Percentiles rank a stretch among this genome's conserved stretches.
Evolutionary conservation across 108 stramenopile species (phyloP).

Genomic region (Cyclostephanos tholiformis): DNA sequence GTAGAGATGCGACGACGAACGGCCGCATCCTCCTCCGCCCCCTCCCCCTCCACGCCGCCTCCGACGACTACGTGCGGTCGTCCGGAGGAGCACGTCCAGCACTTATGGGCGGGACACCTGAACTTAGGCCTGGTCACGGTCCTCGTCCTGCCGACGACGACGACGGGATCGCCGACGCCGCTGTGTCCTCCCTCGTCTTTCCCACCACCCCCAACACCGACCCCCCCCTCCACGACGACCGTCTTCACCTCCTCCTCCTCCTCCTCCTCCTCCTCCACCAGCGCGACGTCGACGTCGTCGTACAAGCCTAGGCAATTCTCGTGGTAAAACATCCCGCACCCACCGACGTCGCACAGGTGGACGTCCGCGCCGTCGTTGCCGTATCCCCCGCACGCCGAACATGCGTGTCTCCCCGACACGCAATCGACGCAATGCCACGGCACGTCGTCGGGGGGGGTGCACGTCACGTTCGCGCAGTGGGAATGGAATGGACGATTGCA

Average conservation of each 20-base stretch:
- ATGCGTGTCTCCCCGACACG: conserved; percentile 48
- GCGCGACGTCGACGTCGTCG: conserved; percentile 52
- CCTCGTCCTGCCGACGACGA: conserved; percentile 1
- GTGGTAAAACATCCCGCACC: conserved; percentile 77
- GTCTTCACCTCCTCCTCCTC: too few species aligned
- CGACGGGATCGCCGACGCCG: neutral
- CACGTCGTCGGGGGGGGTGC: conserved; percentile 58
- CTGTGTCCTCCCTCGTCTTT: neutral
- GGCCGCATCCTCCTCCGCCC: conserved; percentile 39
- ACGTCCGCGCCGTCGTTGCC: conserved; percentile 70
- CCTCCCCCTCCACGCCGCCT: neutral
- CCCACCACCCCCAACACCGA: conserved; percentile 26
- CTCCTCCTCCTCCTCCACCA: conserved; percentile 17
- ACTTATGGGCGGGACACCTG: conserved; percentile 87
- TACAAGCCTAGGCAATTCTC: conserved; percentile 61
- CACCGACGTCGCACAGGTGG: conserved; percentile 51
- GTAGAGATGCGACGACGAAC: neutral
- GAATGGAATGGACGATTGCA: conserved; percentile 78
- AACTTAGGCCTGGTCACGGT: conserved; percentile 54
- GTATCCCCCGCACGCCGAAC: conserved; percentile 67
- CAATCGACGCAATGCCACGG: conserved; percentile 78
- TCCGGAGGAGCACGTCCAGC: conserved; percentile 79
- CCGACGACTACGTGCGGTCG: neutral
- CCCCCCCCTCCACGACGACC: conserved; percentile 11
- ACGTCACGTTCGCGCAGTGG: conserved; percentile 72